Evolutionary conservation across 345 rosid genomes (phyloP).

Genomic region (Cardamine occulta): DNA sequence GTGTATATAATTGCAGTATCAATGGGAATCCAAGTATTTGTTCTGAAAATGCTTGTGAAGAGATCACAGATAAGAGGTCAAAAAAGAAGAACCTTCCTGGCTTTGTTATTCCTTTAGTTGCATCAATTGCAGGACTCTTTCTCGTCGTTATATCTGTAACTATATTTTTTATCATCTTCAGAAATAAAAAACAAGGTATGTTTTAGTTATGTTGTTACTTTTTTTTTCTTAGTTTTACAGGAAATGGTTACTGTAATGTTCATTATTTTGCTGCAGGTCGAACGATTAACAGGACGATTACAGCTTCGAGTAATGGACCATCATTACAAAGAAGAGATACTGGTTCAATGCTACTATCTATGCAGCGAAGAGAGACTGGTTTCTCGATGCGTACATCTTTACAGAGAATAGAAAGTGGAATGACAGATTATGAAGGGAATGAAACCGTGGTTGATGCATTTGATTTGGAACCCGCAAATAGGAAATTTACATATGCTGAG

Average conservation of each 20-base stretch:
- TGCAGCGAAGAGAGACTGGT: constrained; percentile 42
- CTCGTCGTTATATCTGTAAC: constrained; percentile 34
- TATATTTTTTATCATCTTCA: constrained; percentile 24
- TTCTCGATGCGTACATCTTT: constrained; percentile 21
- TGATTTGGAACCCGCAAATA: constrained; percentile 40
- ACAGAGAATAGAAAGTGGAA: constrained; percentile 42
- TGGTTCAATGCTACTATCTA: constrained; percentile 24
- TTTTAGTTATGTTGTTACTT: neutral
- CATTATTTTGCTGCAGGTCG: neutral
- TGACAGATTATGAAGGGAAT: constrained; percentile 29
- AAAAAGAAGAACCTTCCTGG: constrained; percentile 40
- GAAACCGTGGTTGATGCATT: constrained; percentile 32
- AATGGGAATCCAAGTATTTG: constrained; percentile 50
- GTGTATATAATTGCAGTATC: constrained; percentile 11
- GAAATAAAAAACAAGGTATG: constrained; percentile 34
- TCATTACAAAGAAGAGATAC: constrained; percentile 42
- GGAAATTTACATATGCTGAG: constrained; percentile 45
- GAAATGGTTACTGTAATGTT: neutral
- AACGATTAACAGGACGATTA: neutral
- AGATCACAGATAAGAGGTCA: neutral
- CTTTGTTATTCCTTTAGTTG: constrained; percentile 41
- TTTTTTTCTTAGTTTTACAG: neutral
- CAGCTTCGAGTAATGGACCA: constrained; percentile 36
- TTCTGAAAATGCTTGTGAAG: constrained; percentile 25
- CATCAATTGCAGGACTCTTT: constrained; percentile 40